phyloP scores from a whole-genome alignment of 306 rosid species.

The Styphnolobium japonicum region DNA sequence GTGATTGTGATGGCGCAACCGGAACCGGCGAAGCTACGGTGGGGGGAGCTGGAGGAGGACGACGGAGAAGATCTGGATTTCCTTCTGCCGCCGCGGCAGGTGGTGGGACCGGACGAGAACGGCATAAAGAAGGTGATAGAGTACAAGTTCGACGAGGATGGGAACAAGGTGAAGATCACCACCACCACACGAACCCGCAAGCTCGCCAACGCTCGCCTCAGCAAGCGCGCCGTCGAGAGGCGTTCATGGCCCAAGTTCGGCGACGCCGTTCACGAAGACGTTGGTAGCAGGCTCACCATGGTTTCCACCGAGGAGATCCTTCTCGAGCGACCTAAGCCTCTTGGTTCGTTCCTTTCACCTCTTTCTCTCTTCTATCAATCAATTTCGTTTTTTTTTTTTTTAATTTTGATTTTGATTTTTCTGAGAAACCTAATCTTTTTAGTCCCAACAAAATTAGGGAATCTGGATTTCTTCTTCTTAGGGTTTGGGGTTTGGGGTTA shows the following conservation, averaged over 20 bases:
- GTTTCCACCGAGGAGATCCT: conserved; percentile 92
- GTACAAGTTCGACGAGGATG: conserved; percentile 79
- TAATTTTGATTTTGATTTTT: background rate
- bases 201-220: conserved; percentile 46
- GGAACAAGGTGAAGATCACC: conserved; percentile 75
- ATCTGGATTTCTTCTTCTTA: background rate
- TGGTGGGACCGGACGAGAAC: conserved; percentile 81
- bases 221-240: conserved; percentile 41
- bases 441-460: background rate
- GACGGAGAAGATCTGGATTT: conserved; percentile 86
- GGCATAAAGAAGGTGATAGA: conserved; percentile 76
- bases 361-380: background rate
- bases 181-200: conserved; percentile 71
- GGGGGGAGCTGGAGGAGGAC: conserved; percentile 70
- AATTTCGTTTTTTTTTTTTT: background rate
- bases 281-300: conserved; percentile 82
- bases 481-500: background rate
- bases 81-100: conserved; percentile 71
- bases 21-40: conserved; percentile 33
- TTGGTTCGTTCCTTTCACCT: conserved; percentile 38
- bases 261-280: conserved; percentile 82
- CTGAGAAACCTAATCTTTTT: too few relatives aligned
- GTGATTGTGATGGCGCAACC: background rate
- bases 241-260: conserved; percentile 87
- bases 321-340: conserved; percentile 89